Base-by-base conservation (phyloP, 805 yeast genomes). In the Ogataea neopini region DNA sequence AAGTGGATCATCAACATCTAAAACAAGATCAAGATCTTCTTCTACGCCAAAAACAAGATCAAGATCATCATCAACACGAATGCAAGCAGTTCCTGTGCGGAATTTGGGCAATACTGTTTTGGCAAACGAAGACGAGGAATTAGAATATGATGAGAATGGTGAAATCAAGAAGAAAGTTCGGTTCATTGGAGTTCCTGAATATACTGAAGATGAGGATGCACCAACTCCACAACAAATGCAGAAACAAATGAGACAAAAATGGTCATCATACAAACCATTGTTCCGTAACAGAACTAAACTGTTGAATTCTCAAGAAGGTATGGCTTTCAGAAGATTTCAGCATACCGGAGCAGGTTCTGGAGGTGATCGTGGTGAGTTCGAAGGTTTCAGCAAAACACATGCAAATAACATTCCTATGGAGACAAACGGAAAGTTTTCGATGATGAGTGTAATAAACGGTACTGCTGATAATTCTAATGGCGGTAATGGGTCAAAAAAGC, bases 161-260 rank as follows among this genome's bases (percentile, higher is more conserved):
- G 52, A 50, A 17, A 3, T 55, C 9, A 29, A 62, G 2, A 78
- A 76, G 51, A 76, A 67, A 51, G 83, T 79, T 9, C 59, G 84
- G 26, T 79, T 79, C 51, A 64, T 65, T 4, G 83, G 83, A 0
- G 83, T 79, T 4, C 71, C 77, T 1, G 76, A 71, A 43, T 79
- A 76, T 47, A 57, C 72, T 2, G 79, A 73, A 28, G 78, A 72
- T 6, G 84, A 79, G 58, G 84, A 79, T 61, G 79, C 78, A 0
- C 83, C 83, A 1, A 68, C 80, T 3, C 66, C 71, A 4, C 61
- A 58, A 43, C 63, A 61, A 37, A 56, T 65, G 49, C 64, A 62
- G 42, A 68, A 68, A 42, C 71, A 68, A 41, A 50, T 67, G 49
- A 54, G 68, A 40, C 68, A 64, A 47, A 64, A 63, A 41, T 66